phyloP scores from a whole-genome alignment of 2,329 filamentous ascomycete species.

The Aureobasidium vineae region DNA sequence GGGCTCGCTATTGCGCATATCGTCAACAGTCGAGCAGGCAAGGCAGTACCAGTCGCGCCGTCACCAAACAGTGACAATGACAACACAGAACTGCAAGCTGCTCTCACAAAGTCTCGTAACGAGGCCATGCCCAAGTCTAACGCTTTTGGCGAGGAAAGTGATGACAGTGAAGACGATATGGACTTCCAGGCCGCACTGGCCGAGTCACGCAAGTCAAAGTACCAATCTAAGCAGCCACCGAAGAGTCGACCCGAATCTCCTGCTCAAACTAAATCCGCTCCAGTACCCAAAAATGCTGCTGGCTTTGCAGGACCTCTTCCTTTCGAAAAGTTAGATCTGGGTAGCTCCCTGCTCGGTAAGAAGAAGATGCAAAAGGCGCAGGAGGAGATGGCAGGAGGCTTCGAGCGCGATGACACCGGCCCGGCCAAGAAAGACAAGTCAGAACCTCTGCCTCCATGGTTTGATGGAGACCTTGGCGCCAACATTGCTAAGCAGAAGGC shows the following conservation, averaged over 20 bases:
- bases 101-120: constrained; percentile 15
- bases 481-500: constrained; percentile 56
- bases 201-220: constrained; percentile 58
- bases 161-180: constrained; percentile 69
- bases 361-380: constrained; percentile 55
- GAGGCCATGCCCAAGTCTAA: constrained; percentile 1
- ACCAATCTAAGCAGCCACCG: constrained; percentile 32
- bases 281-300: constrained; percentile 34
- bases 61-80: neutral
- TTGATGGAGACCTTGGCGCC: constrained; percentile 56
- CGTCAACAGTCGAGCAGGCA: constrained; percentile 70
- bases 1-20: constrained; percentile 66
- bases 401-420: constrained; percentile 54
- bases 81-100: neutral
- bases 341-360: constrained; percentile 57
- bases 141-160: constrained; percentile 44
- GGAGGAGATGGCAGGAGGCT: constrained; percentile 62
- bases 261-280: constrained; percentile 27
- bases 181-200: constrained; percentile 75
- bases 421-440: constrained; percentile 46
- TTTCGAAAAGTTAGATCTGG: constrained; percentile 76
- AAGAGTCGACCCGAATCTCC: neutral
- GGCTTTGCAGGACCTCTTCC: constrained; percentile 77
- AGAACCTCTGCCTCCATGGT: constrained; percentile 73
- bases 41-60: constrained; percentile 47